Percentiles rank a stretch among this genome's conserved stretches.
Evolutionary conservation across 805 yeast genomes (phyloP).

Genomic region (Lachancea meyersii): DNA sequence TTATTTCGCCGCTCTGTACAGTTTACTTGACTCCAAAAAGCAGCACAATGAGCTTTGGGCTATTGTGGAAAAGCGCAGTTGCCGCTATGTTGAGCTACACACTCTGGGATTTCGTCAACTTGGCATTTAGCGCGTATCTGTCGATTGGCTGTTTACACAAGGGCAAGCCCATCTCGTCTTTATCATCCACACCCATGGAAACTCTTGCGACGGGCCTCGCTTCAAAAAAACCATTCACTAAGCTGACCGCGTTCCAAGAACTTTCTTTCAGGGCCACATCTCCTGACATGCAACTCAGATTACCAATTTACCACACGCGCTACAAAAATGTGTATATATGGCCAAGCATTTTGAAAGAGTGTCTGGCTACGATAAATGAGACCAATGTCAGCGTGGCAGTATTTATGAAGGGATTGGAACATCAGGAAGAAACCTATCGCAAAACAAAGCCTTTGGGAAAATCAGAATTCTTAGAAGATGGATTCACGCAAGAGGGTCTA

Average conservation of each 20-base stretch:
- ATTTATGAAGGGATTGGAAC: constrained; percentile 19
- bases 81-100: constrained; percentile 34
- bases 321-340: constrained; percentile 44
- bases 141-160: constrained; percentile 68
- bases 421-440: constrained; percentile 9
- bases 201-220: constrained; percentile 60
- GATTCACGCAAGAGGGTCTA: constrained; percentile 13
- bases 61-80: constrained; percentile 30
- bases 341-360: constrained; percentile 56
- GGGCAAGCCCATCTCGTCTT: constrained; percentile 49
- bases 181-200: constrained; percentile 53
- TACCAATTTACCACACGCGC: constrained; percentile 47
- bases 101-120: constrained; percentile 52
- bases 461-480: not conserved
- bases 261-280: constrained; percentile 57
- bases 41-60: constrained; percentile 15
- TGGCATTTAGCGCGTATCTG: constrained; percentile 57
- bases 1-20: constrained; percentile 33
- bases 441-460: constrained; percentile 5
- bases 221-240: constrained; percentile 44
- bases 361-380: constrained; percentile 47
- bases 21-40: constrained; percentile 34
- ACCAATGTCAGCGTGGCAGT: constrained; percentile 36
- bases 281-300: constrained; percentile 42
- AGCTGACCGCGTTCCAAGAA: constrained; percentile 70